Percentiles rank a stretch among this genome's conserved stretches.
Conservation (phyloP, 2,329 filamentous ascomycete genomes). For the Dothistroma pini region DNA sequence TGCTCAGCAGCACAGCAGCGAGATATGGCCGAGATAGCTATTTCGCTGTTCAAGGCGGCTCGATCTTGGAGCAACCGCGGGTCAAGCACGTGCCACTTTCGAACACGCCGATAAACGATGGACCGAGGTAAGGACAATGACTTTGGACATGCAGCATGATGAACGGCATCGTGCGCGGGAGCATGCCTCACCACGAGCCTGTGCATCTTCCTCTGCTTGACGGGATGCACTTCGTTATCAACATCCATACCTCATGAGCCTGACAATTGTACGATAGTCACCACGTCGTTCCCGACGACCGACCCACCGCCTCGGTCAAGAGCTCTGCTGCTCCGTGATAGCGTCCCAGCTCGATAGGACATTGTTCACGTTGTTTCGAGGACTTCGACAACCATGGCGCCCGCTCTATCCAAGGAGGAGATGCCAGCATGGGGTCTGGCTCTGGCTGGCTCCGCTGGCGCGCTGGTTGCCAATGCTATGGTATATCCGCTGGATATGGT, state of each 20-base stretch:
- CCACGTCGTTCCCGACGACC: neutral
- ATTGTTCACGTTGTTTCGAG: neutral
- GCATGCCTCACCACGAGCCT: neutral
- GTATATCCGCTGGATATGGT: conserved; percentile 97
- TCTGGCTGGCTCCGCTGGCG: conserved; percentile 86
- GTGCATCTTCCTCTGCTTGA: neutral
- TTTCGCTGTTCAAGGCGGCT: neutral
- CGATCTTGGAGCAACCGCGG: neutral
- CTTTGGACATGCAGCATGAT: neutral
- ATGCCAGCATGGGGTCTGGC: conserved; percentile 91
- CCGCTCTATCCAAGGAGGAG: conserved; percentile 44
- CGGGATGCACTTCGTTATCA: neutral
- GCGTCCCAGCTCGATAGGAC: neutral
- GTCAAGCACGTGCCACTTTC: neutral
- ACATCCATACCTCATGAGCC: neutral
- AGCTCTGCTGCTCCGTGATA: conserved; percentile 5
- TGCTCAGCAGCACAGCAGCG: neutral
- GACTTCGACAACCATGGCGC: conserved; percentile 20
- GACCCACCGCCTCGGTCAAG: conserved; percentile 10
- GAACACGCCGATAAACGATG: neutral
- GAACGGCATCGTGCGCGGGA: neutral
- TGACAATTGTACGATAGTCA: neutral
- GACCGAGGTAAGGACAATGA: conserved; percentile 1
- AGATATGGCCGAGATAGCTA: conserved; percentile 6
- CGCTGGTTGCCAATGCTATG: conserved; percentile 88